phyloP scores from a whole-genome alignment of 208 protist genomes.

The Trypanosoma theileri region DNA sequence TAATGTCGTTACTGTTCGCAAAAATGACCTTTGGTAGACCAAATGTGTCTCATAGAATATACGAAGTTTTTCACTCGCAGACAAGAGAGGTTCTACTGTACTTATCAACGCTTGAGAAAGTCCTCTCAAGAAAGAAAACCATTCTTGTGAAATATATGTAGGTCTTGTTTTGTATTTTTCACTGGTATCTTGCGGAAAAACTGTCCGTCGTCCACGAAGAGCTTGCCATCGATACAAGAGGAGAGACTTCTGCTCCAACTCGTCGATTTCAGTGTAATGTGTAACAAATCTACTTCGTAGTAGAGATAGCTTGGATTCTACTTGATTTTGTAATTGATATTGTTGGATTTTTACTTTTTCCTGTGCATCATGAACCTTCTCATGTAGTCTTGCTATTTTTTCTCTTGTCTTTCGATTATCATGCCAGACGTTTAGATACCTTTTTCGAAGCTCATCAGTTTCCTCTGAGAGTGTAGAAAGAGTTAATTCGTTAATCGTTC shows the following conservation, averaged over 20 bases:
- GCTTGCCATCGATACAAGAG: not conserved
- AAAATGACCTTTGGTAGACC: not conserved
- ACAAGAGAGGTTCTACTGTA: slow-evolving; percentile 8
- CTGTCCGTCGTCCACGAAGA: not conserved
- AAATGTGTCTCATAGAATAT: not conserved
- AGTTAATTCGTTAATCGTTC: not conserved
- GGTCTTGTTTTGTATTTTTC: too few relatives aligned
- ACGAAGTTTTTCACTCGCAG: not conserved
- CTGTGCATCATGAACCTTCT: not conserved
- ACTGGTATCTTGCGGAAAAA: not conserved
- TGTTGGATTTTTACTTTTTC: not conserved
- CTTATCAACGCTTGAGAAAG: not conserved
- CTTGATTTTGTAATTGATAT: not conserved
- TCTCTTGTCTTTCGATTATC: not conserved
- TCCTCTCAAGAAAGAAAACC: not conserved
- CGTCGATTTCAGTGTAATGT: slow-evolving; percentile 1
- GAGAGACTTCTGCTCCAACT: not conserved
- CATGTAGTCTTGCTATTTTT: not conserved
- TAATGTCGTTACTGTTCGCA: not conserved
- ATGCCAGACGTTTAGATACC: not conserved
- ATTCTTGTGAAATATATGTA: not conserved
- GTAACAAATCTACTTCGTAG: not conserved
- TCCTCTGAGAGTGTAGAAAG: not conserved
- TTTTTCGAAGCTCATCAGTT: not conserved
- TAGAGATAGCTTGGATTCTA: not conserved